Evolutionary conservation across 1,284 basidiomycete species (phyloP).

Genomic region (Leucoagaricus sp.): DNA sequence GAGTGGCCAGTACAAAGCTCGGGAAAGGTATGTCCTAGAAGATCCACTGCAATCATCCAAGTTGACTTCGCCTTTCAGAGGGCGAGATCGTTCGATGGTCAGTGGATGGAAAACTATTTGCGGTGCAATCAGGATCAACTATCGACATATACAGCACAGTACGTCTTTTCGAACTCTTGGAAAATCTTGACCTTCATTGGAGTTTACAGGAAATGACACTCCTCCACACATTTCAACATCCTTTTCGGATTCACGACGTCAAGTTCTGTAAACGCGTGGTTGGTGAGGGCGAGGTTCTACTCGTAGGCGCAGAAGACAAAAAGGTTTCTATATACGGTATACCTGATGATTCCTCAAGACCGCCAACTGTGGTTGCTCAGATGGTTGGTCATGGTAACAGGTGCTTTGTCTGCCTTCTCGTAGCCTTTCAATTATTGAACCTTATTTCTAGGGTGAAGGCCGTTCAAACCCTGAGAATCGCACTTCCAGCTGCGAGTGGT

Average conservation of each 20-base stretch:
- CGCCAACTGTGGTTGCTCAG: slow-evolving; percentile 50
- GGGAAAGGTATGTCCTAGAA: slow-evolving; percentile 65
- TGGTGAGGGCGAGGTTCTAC: slow-evolving; percentile 63
- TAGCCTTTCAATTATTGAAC: background rate
- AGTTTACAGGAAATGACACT: slow-evolving; percentile 65
- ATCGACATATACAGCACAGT: slow-evolving; percentile 84
- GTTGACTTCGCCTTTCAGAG: slow-evolving; percentile 48
- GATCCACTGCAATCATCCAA: background rate
- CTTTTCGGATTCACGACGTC: slow-evolving; percentile 80
- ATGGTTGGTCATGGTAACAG: slow-evolving; percentile 76
- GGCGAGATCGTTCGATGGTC: slow-evolving; percentile 89
- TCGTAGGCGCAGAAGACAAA: slow-evolving; percentile 87
- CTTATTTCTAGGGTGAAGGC: slow-evolving; percentile 62
- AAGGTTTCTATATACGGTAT: slow-evolving; percentile 75
- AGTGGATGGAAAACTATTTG: slow-evolving; percentile 71
- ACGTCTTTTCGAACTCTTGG: slow-evolving; percentile 24
- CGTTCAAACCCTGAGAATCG: slow-evolving; percentile 60
- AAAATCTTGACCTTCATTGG: slow-evolving; percentile 5
- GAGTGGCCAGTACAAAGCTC: slow-evolving; percentile 85
- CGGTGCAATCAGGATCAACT: slow-evolving; percentile 75
- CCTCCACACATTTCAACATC: slow-evolving; percentile 70
- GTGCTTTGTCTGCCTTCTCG: slow-evolving; percentile 35
- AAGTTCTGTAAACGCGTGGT: slow-evolving; percentile 64
- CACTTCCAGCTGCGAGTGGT: slow-evolving; percentile 36
- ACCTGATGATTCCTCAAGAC: slow-evolving; percentile 38